These are phyloP conservation scores for Ganoderma boninense DNA, from an alignment of 1,284 basidiomycete species.

Conservation along the genomic window DNA sequence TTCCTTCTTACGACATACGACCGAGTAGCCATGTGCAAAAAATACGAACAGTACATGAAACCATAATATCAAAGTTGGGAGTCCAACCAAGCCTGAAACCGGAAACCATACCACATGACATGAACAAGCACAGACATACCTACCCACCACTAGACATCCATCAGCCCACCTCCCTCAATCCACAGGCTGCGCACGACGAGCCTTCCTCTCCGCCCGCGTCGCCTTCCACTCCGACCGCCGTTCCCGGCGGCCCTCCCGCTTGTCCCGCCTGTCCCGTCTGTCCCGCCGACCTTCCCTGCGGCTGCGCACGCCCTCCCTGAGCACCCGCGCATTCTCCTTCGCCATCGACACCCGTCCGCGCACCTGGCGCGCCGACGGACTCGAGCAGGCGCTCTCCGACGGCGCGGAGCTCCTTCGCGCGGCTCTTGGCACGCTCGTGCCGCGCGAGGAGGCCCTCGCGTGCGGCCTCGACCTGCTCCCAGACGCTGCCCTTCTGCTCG, in stretches of 20 bases:
- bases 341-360: conserved; percentile 51
- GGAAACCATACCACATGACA: not conserved
- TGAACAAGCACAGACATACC: not conserved
- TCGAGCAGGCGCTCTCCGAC: conserved; percentile 53
- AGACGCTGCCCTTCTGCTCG: conserved; percentile 44
- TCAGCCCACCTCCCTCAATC: conserved; percentile 4
- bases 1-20: not conserved
- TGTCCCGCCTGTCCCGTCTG: conserved; percentile 11
- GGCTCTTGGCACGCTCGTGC: conserved; percentile 63
- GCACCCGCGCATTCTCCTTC: conserved; percentile 51
- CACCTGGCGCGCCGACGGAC: conserved; percentile 41
- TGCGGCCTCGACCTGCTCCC: conserved; percentile 53
- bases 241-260: conserved; percentile 26
- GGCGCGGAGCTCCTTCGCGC: conserved; percentile 62
- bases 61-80: conserved; percentile 3
- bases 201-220: conserved; percentile 19
- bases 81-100: not conserved
- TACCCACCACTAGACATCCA: not conserved
- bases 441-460: conserved; percentile 57
- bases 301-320: conserved; percentile 47
- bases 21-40: conserved; percentile 4
- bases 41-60: not conserved
- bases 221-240: conserved; percentile 17
- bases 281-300: conserved; percentile 20
- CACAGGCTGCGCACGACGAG: conserved; percentile 22